Evolutionary conservation across 345 rosid genomes (phyloP).

Genomic region (Salix suchowensis): DNA sequence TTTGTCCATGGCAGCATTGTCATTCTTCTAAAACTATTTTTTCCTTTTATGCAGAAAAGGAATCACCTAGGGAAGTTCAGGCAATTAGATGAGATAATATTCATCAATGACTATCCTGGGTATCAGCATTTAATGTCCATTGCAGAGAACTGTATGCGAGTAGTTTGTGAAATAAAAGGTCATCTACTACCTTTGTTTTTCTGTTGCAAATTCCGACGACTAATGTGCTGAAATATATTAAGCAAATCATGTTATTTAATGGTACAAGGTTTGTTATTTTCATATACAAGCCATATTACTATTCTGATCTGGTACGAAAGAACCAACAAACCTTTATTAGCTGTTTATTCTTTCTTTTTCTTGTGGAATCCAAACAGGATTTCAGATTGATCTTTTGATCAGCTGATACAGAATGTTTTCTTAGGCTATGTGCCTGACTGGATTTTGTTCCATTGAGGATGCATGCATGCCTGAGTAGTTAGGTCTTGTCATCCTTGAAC

Average conservation of each 20-base stretch:
- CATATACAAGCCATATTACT: background rate
- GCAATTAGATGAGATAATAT: conserved; percentile 75
- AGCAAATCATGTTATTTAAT: background rate
- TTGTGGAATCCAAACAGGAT: background rate
- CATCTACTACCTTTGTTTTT: conserved; percentile 3
- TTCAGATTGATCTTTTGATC: background rate
- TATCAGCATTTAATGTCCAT: conserved; percentile 54
- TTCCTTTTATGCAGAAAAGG: conserved; percentile 51
- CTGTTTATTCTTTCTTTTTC: background rate
- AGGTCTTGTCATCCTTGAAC: background rate
- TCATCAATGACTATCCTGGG: conserved; percentile 58
- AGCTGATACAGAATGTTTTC: background rate
- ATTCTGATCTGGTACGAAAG: background rate
- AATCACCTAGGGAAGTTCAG: conserved; percentile 85
- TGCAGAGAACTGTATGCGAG: conserved; percentile 68
- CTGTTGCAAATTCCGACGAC: background rate
- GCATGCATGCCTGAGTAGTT: background rate
- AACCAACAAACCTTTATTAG: background rate
- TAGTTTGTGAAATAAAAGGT: conserved; percentile 89
- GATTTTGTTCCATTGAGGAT: background rate
- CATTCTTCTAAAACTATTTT: background rate
- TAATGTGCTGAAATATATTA: background rate
- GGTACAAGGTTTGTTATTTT: background rate
- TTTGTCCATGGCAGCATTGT: background rate
- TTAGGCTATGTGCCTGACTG: background rate